These are phyloP conservation scores for Malus fusca DNA, from an alignment of 306 rosid genomes.

Conservation along the genomic window DNA sequence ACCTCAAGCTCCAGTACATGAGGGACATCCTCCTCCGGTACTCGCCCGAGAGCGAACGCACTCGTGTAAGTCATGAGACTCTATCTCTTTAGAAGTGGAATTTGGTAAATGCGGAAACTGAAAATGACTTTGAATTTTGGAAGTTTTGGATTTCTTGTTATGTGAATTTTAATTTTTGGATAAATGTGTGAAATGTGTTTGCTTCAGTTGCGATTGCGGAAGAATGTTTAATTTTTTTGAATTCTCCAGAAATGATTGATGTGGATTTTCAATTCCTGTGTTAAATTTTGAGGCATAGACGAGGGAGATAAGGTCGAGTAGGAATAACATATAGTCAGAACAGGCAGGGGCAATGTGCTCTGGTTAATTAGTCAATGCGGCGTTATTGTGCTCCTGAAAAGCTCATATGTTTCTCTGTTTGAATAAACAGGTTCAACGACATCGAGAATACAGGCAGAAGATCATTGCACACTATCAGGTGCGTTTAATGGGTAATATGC, in stretches of 20 bases:
- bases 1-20: slow-evolving; percentile 66
- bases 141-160: neutral
- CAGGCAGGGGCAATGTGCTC: neutral
- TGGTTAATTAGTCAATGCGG: neutral
- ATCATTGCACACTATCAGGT: slow-evolving; percentile 66
- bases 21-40: slow-evolving; percentile 59
- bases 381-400: neutral
- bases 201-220: neutral
- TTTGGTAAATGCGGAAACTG: neutral
- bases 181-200: neutral
- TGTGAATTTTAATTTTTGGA: neutral
- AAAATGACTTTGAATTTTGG: neutral
- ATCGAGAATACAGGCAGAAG: slow-evolving; percentile 66
- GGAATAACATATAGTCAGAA: neutral
- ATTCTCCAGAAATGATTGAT: neutral
- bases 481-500: slow-evolving; percentile 9
- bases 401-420: slow-evolving; percentile 4
- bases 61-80: slow-evolving; percentile 39
- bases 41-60: slow-evolving; percentile 60
- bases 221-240: neutral
- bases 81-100: neutral
- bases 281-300: neutral
- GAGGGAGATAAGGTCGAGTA: neutral
- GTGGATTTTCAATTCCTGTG: neutral
- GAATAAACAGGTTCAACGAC: slow-evolving; percentile 62